Evolutionary conservation across 192 early-diverging fungal genomes (phyloP).

Genomic region (Dissophora ornata): DNA sequence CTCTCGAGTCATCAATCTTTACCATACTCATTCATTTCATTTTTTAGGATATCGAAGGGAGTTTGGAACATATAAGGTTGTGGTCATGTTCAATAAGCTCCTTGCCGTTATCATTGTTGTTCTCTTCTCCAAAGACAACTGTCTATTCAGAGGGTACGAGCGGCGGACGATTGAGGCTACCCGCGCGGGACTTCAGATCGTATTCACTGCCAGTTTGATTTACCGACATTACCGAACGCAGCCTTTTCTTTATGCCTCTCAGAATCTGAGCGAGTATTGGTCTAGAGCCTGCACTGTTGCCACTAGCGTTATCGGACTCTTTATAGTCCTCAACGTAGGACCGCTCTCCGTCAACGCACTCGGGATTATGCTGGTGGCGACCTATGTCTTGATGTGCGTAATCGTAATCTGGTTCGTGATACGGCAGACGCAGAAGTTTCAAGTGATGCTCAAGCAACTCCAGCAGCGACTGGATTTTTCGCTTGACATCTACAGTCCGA

Average conservation of each 20-base stretch:
- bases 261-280: conserved; percentile 64
- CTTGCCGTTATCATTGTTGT: conserved; percentile 57
- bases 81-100: conserved; percentile 68
- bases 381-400: conserved; percentile 48
- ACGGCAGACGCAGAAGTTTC: conserved; percentile 53
- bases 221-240: conserved; percentile 66
- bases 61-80: conserved; percentile 65
- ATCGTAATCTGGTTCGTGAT: conserved; percentile 59
- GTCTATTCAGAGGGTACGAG: conserved; percentile 59
- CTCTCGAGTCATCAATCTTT: not conserved
- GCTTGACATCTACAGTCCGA: conserved; percentile 61
- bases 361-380: conserved; percentile 58
- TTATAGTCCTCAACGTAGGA: conserved; percentile 60
- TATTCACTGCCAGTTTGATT: conserved; percentile 62
- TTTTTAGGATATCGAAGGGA: conserved; percentile 50
- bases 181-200: conserved; percentile 59
- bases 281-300: conserved; percentile 57
- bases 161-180: conserved; percentile 62
- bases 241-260: conserved; percentile 68
- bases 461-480: conserved; percentile 60
- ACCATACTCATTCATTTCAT: not conserved
- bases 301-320: conserved; percentile 64
- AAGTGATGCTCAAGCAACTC: conserved; percentile 57
- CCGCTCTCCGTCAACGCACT: conserved; percentile 52
- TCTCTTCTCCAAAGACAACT: conserved; percentile 71